These are phyloP conservation scores for Exophiala aquamarina DNA, from an alignment of 2,329 filamentous ascomycete species.

Conservation along the genomic window DNA sequence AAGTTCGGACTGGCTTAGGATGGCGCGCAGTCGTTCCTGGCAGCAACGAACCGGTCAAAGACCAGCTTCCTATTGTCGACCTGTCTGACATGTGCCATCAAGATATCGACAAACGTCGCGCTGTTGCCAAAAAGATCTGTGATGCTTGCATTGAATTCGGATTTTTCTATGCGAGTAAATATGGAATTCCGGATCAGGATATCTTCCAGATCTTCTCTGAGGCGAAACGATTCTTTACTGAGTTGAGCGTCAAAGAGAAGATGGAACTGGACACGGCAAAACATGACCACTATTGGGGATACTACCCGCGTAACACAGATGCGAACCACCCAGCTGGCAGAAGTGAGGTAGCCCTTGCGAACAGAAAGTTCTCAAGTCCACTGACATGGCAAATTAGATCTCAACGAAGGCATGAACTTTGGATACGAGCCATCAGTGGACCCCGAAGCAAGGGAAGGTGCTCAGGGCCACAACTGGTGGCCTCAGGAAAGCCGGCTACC, in stretches of 20 bases:
- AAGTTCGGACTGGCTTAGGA: constrained; percentile 18
- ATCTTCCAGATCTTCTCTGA: constrained; percentile 28
- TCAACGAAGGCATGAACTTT: constrained; percentile 23
- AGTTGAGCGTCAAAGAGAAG: constrained; percentile 20
- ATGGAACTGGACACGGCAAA: constrained; percentile 19
- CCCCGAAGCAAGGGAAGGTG: constrained; percentile 4
- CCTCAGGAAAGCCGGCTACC: constrained; percentile 15
- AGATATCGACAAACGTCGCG: constrained; percentile 37
- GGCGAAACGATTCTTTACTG: constrained; percentile 17
- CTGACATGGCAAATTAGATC: constrained; percentile 14
- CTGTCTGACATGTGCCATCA: constrained; percentile 40
- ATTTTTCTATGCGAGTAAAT: constrained; percentile 51
- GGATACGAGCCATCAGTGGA: constrained; percentile 18
- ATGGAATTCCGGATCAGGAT: constrained; percentile 40
- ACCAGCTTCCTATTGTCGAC: constrained; percentile 57
- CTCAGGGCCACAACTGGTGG: constrained; percentile 18
- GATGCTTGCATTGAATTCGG: constrained; percentile 50
- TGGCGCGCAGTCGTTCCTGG: constrained; percentile 16
- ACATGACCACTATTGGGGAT: constrained; percentile 22
- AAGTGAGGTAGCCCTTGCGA: constrained; percentile 14
- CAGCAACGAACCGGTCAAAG: constrained; percentile 18
- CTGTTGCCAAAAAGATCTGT: constrained; percentile 44
- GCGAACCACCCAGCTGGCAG: constrained; percentile 13
- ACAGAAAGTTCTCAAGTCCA: no score
- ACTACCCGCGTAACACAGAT: constrained; percentile 19